These are phyloP conservation scores for Phylloporus scabripes DNA, from an alignment of 768 basidiomycete genomes.

Conservation along the genomic window DNA sequence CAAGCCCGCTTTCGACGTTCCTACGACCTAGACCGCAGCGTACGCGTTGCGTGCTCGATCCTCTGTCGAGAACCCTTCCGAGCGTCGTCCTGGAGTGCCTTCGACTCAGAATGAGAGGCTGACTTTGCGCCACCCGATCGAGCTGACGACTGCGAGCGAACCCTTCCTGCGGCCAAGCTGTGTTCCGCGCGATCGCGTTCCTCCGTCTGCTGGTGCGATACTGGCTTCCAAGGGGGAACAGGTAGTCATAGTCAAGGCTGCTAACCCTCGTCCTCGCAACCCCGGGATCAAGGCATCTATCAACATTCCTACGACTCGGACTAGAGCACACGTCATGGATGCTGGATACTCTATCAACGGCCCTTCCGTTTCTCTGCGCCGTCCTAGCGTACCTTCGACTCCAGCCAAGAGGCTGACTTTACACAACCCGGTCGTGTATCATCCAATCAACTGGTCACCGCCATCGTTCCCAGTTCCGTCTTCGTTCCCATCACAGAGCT, in stretches of 20 bases:
- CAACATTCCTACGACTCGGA: neutral
- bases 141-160: neutral
- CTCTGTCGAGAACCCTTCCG: neutral
- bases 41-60: neutral
- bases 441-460: neutral
- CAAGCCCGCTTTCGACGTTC: no score
- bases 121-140: neutral
- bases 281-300: neutral
- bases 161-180: neutral
- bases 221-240: neutral
- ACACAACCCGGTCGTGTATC: neutral
- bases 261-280: neutral
- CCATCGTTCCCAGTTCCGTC: neutral
- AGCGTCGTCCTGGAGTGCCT: neutral
- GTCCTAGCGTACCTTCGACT: neutral
- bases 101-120: neutral
- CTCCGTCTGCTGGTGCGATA: neutral
- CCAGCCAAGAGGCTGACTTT: neutral
- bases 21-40: no score
- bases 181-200: neutral
- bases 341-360: neutral
- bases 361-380: neutral
- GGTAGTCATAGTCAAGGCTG: neutral
- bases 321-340: neutral
- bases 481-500: constrained; percentile 6